A percentile compares a stretch with the other conserved stretches of the same genome.
These are phyloP conservation scores for Mycocentrospora acerina DNA, from an alignment of 2,329 filamentous ascomycete species.

Conservation along the genomic window DNA sequence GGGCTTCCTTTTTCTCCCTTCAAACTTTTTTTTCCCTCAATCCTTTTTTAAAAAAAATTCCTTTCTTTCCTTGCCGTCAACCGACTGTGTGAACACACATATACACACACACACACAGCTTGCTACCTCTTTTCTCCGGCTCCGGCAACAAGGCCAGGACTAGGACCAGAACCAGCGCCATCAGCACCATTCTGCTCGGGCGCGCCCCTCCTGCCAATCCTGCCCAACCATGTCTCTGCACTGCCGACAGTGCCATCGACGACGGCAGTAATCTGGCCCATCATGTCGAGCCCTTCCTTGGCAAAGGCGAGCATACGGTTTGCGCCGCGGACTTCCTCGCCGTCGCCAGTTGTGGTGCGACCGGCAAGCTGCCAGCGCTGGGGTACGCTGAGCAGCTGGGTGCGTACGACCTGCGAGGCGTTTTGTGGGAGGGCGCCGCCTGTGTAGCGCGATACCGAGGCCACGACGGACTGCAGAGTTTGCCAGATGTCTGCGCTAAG, in stretches of 20 bases:
- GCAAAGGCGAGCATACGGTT: constrained; percentile 82
- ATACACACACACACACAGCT: too few relatives aligned
- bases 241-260: constrained; percentile 86
- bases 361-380: constrained; percentile 77
- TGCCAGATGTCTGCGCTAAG: constrained; percentile 52
- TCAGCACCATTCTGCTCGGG: constrained; percentile 2
- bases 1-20: too few relatives aligned
- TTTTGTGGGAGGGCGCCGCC: constrained; percentile 92
- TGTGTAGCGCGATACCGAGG: constrained; percentile 84
- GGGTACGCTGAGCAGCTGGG: constrained; percentile 81
- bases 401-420: constrained; percentile 76
- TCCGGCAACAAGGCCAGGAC: too few relatives aligned
- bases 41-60: too few relatives aligned
- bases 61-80: too few relatives aligned
- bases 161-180: too few relatives aligned
- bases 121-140: too few relatives aligned
- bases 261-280: constrained; percentile 84
- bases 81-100: too few relatives aligned
- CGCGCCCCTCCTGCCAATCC: constrained; percentile 56
- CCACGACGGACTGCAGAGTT: constrained; percentile 73
- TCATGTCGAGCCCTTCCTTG: constrained; percentile 90
- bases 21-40: too few relatives aligned
- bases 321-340: constrained; percentile 58
- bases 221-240: constrained; percentile 88
- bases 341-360: constrained; percentile 36